Conservation (phyloP, 1,284 basidiomycete species). For the Ceratobasidium sp. region DNA sequence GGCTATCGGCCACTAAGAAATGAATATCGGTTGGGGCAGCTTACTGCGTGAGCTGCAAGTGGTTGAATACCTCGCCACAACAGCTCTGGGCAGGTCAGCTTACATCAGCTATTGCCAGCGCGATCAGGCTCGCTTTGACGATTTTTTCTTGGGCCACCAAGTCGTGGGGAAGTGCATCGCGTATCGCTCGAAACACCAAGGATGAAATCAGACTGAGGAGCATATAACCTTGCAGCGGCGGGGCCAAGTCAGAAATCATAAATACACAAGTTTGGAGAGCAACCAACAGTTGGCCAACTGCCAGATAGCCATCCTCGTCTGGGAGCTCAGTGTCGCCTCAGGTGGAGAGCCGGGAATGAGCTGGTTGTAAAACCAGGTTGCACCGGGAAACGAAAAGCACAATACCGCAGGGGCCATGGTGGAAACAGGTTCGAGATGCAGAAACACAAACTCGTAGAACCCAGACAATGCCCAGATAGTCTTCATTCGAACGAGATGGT, state of each 20-base stretch:
- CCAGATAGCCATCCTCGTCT: conserved; percentile 73
- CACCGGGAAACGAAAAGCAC: conserved; percentile 70
- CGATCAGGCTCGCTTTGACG: conserved; percentile 69
- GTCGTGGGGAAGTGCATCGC: conserved; percentile 69
- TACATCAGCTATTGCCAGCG: conserved; percentile 78
- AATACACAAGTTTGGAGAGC: conserved; percentile 48
- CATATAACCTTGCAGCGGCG: conserved; percentile 66
- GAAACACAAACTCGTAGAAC: conserved; percentile 72
- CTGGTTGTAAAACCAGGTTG: conserved; percentile 75
- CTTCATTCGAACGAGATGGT: conserved; percentile 52
- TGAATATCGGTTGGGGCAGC: conserved; percentile 50
- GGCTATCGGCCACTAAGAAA: conserved; percentile 27
- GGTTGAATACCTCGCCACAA: conserved; percentile 30
- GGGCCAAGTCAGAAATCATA: neutral
- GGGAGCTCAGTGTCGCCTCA: conserved; percentile 56
- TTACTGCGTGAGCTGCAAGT: conserved; percentile 65
- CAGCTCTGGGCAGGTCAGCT: conserved; percentile 52
- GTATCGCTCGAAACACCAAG: conserved; percentile 74
- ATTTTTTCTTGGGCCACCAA: conserved; percentile 74
- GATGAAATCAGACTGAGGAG: conserved; percentile 73
- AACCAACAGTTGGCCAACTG: conserved; percentile 74
- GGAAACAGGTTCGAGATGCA: conserved; percentile 78
- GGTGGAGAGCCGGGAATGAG: conserved; percentile 65
- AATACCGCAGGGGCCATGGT: conserved; percentile 69
- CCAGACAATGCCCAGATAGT: conserved; percentile 72